Percentiles rank a stretch among this genome's conserved stretches.
phyloP scores from a whole-genome alignment of 2,329 filamentous ascomycete genomes.

The Fusarium equiseti region DNA sequence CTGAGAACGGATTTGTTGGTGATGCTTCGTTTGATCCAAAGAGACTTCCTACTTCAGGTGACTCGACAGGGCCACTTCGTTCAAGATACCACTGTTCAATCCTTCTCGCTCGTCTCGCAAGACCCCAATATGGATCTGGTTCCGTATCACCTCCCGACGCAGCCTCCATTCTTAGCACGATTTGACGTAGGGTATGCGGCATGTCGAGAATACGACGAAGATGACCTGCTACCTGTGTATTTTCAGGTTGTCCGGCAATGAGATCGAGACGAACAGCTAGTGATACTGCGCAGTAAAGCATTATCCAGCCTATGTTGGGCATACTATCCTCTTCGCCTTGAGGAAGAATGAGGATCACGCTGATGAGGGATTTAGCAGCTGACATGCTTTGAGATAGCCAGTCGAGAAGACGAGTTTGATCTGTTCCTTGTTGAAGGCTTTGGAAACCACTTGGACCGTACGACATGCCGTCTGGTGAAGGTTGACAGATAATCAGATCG shows the following conservation, averaged over 20 bases:
- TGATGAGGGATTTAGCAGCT: slow-evolving; percentile 49
- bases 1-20: slow-evolving; percentile 10
- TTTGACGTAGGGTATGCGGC: slow-evolving; percentile 47
- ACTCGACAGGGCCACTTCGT: slow-evolving; percentile 22
- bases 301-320: slow-evolving; percentile 51
- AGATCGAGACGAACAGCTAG: slow-evolving; percentile 50
- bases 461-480: slow-evolving; percentile 44
- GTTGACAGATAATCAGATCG: slow-evolving; percentile 50
- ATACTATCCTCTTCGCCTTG: slow-evolving; percentile 47
- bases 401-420: slow-evolving; percentile 40
- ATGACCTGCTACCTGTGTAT: slow-evolving; percentile 43
- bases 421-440: slow-evolving; percentile 28
- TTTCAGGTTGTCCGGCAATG: slow-evolving; percentile 44
- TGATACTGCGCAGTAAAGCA: slow-evolving; percentile 49
- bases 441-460: slow-evolving; percentile 46
- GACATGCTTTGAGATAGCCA: slow-evolving; percentile 50
- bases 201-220: slow-evolving; percentile 50
- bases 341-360: slow-evolving; percentile 46
- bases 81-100: slow-evolving; percentile 45
- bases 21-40: slow-evolving; percentile 37
- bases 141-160: slow-evolving; percentile 34
- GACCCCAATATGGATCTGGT: slow-evolving; percentile 44
- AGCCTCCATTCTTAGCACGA: slow-evolving; percentile 47
- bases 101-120: slow-evolving; percentile 34
- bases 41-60: slow-evolving; percentile 28